Conservation (phyloP, 2,329 filamentous ascomycete genomes). For the Trichoderma koningii region DNA sequence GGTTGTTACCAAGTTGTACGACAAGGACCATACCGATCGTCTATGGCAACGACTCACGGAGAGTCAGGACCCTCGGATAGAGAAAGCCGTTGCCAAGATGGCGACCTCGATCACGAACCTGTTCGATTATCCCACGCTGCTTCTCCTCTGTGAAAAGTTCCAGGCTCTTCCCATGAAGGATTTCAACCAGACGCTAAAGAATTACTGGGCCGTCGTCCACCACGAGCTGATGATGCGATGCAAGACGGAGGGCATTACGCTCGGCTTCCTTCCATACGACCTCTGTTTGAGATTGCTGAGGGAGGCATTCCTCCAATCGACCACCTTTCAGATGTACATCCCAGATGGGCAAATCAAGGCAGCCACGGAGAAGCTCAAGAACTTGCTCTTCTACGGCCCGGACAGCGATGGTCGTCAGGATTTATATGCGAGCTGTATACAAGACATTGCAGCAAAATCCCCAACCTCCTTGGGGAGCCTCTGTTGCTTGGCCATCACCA, state of each 20-base stretch:
- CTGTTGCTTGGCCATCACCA: constrained; percentile 59
- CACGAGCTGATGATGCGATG: constrained; percentile 50
- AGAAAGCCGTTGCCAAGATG: constrained; percentile 76
- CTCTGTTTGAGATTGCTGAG: constrained; percentile 68
- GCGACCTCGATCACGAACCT: constrained; percentile 51
- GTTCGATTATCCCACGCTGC: constrained; percentile 51
- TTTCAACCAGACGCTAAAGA: constrained; percentile 63
- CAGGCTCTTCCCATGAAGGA: constrained; percentile 62
- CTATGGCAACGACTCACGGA: constrained; percentile 83
- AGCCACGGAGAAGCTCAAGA: constrained; percentile 61
- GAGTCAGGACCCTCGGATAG: constrained; percentile 81
- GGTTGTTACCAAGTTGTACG: constrained; percentile 75
- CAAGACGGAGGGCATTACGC: constrained; percentile 39
- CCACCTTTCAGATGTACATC: constrained; percentile 57
- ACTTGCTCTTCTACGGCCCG: constrained; percentile 60
- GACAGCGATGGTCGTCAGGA: constrained; percentile 57
- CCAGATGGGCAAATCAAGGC: constrained; percentile 62
- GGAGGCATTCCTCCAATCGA: constrained; percentile 63
- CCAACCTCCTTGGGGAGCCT: constrained; percentile 71
- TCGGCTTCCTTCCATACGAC: constrained; percentile 50
- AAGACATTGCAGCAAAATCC: constrained; percentile 66
- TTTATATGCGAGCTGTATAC: constrained; percentile 67
- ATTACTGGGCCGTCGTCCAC: constrained; percentile 62
- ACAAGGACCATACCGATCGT: constrained; percentile 69
- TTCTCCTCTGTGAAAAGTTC: constrained; percentile 73